Evolutionary conservation across 805 yeast species (phyloP).

Genomic region (Candida odintsovae): DNA sequence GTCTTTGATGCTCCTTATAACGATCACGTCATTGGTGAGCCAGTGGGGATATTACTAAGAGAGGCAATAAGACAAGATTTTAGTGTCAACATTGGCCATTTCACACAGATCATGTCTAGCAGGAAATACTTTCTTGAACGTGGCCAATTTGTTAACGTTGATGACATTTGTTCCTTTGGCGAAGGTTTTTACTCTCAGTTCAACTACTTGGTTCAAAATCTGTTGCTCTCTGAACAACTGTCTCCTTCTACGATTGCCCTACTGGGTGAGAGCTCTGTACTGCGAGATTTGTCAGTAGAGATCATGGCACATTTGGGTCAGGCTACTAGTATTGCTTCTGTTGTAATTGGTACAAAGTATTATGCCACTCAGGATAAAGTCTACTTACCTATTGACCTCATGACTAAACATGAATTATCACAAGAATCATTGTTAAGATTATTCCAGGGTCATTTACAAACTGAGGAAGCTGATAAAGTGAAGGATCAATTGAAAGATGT

Average conservation of each 20-base stretch:
- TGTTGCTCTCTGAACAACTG: conserved; percentile 48
- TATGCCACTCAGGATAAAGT: conserved; percentile 42
- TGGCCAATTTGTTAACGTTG: conserved; percentile 40
- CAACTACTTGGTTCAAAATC: conserved; percentile 58
- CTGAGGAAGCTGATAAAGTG: conserved; percentile 17
- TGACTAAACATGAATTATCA: conserved; percentile 48
- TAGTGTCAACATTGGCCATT: conserved; percentile 45
- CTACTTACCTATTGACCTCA: conserved; percentile 56
- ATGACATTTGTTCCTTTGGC: conserved; percentile 67
- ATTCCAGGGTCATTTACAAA: conserved; percentile 21
- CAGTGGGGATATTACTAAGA: conserved; percentile 54
- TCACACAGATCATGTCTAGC: conserved; percentile 56
- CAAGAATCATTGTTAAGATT: conserved; percentile 59
- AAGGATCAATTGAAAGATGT: conserved; percentile 46
- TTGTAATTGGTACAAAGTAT: conserved; percentile 53
- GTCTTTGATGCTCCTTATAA: conserved; percentile 33
- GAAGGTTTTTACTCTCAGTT: conserved; percentile 76
- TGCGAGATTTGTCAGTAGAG: conserved; percentile 46
- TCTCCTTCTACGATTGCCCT: conserved; percentile 50
- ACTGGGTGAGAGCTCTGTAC: conserved; percentile 37
- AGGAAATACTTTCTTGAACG: conserved; percentile 47
- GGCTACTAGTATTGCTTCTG: conserved; percentile 64
- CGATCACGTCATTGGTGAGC: conserved; percentile 47
- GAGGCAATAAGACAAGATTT: conserved; percentile 45
- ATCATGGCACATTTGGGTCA: conserved; percentile 80